Conservation (phyloP, 176 grass and related monocot species). For the Paspalum notatum region DNA sequence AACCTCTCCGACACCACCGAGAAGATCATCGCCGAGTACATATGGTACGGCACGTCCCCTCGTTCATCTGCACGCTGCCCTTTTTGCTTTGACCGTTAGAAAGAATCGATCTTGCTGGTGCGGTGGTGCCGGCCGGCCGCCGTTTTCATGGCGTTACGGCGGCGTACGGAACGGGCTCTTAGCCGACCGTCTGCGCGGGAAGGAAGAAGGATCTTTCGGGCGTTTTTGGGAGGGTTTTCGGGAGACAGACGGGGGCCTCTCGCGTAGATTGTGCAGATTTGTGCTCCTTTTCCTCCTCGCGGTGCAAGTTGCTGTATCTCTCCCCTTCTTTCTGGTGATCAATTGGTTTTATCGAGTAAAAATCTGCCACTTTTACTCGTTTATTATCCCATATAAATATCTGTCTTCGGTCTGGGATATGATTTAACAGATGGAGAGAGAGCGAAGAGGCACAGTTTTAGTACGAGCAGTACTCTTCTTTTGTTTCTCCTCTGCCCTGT, state of each 20-base stretch:
- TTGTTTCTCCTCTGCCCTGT: slow-evolving; percentile 3
- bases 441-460: not conserved
- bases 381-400: slow-evolving; percentile 9
- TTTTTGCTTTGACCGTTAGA: not conserved
- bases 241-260: not conserved
- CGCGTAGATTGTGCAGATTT: slow-evolving; percentile 20
- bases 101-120: slow-evolving; percentile 18
- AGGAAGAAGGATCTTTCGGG: slow-evolving; percentile 5
- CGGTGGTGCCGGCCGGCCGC: not conserved
- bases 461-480: not conserved
- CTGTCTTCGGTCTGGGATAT: not conserved
- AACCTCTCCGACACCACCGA: slow-evolving; percentile 73
- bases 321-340: not conserved
- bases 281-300: not conserved
- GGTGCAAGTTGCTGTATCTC: not conserved
- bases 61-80: not conserved
- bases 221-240: not conserved
- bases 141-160: slow-evolving; percentile 1
- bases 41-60: slow-evolving; percentile 67
- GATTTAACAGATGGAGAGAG: slow-evolving; percentile 12
- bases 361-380: not conserved
- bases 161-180: not conserved
- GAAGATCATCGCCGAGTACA: slow-evolving; percentile 99
- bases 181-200: not conserved
- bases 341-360: not conserved